Evolutionary conservation across 1,284 basidiomycete species (phyloP).

Genomic region (Pulchroboletus neoregius): DNA sequence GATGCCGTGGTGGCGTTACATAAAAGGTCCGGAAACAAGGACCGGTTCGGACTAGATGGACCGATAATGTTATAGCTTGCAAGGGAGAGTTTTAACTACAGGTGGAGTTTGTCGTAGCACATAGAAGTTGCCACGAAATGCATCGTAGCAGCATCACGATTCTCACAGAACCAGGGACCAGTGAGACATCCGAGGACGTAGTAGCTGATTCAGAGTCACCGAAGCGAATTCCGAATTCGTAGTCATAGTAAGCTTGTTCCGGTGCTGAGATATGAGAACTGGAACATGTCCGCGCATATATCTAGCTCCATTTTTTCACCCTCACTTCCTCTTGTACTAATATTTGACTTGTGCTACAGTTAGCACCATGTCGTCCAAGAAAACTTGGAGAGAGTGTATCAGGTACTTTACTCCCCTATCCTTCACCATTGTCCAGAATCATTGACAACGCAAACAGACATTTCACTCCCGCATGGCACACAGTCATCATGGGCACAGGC

Average conservation of each 20-base stretch:
- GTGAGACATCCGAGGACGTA: no score
- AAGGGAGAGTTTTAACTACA: no score
- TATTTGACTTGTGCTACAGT: neutral
- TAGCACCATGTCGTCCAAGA: constrained; percentile 22
- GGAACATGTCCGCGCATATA: constrained; percentile 3
- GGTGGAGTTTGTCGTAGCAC: no score
- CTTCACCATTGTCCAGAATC: neutral
- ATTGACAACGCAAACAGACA: constrained; percentile 29
- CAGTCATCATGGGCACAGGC: constrained; percentile 46
- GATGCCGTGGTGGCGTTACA: neutral
- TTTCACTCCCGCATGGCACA: constrained; percentile 46
- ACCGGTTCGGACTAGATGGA: neutral
- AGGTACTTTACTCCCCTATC: constrained; percentile 8
- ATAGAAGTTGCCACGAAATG: no score
- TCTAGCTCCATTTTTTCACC: no score
- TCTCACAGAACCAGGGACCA: no score
- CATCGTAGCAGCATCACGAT: no score
- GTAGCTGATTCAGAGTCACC: neutral
- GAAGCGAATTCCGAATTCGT: constrained; percentile 22
- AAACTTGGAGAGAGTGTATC: constrained; percentile 30
- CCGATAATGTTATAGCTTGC: no score
- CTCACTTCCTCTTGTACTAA: neutral
- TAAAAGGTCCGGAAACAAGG: neutral
- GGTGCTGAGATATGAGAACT: no score
- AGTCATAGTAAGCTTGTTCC: neutral